Conservation (phyloP, 495 filamentous ascomycete species). For the Penicillium egyptiacum region DNA sequence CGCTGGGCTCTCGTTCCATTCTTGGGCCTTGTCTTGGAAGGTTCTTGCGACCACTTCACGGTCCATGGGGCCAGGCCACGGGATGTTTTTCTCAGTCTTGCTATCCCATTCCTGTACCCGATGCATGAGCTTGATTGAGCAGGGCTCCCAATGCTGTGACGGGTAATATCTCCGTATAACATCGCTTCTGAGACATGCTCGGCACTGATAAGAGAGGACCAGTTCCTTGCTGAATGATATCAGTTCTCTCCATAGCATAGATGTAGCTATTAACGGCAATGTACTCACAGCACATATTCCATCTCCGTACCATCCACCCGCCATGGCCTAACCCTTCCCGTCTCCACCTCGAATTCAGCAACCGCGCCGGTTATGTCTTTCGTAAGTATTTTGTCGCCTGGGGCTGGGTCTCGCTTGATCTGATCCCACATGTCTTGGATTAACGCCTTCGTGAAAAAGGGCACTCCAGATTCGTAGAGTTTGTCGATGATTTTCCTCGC, state of each 20-base stretch:
- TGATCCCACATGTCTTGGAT: constrained; percentile 17
- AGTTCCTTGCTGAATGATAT: constrained; percentile 11
- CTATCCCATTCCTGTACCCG: not conserved
- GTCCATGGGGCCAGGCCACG: not conserved
- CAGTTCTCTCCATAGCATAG: not conserved
- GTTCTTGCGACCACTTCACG: not conserved
- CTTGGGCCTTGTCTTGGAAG: constrained; percentile 3
- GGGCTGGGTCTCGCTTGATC: constrained; percentile 6
- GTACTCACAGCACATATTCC: constrained; percentile 11
- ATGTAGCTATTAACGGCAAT: not conserved
- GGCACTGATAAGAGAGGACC: constrained; percentile 10
- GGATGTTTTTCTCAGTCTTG: constrained; percentile 1
- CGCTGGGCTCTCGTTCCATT: constrained; percentile 10
- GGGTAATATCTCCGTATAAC: not conserved
- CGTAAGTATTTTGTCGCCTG: constrained; percentile 11
- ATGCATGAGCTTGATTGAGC: constrained; percentile 1
- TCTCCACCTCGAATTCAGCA: constrained; percentile 10
- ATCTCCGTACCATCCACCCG: not conserved
- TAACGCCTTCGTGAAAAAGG: constrained; percentile 22
- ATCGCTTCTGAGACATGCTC: constrained; percentile 12
- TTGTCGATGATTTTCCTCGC: constrained; percentile 17
- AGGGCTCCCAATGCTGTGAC: not conserved
- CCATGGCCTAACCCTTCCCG: not conserved
- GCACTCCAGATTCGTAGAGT: constrained; percentile 16
- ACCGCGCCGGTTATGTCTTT: constrained; percentile 15